Conservation (phyloP, 192 early-diverging fungal species). For the Backusella mclennaniae region DNA sequence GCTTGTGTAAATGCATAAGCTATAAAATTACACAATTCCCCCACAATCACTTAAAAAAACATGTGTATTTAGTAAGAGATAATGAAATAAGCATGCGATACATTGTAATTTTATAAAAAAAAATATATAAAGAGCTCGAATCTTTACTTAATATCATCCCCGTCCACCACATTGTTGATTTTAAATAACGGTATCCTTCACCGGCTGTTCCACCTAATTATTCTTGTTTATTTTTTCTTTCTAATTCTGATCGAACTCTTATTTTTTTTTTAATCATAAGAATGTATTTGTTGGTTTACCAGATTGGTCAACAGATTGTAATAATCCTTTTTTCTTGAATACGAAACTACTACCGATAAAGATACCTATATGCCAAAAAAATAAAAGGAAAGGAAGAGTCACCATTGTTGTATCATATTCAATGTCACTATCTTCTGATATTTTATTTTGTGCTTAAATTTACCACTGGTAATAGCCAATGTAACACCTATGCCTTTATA, state of each 20-base stretch:
- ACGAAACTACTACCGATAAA: conserved; percentile 94
- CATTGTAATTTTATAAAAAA: neutral
- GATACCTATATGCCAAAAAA: conserved; percentile 49
- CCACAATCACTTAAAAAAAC: conserved; percentile 73
- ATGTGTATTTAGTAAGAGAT: neutral
- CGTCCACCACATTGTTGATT: conserved; percentile 55
- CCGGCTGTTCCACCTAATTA: conserved; percentile 44
- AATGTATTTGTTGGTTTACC: conserved; percentile 23
- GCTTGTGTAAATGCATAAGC: conserved; percentile 97
- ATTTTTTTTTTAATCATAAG: neutral
- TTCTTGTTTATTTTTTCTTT: neutral
- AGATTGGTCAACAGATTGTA: conserved; percentile 66
- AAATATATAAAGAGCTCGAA: neutral
- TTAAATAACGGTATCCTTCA: conserved; percentile 53
- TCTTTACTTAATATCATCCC: conserved; percentile 56
- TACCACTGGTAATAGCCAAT: conserved; percentile 68
- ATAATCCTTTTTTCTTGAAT: conserved; percentile 91
- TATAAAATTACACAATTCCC: conserved; percentile 92
- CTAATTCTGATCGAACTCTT: neutral
- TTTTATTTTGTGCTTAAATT: conserved; percentile 3
- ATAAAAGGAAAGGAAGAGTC: neutral
- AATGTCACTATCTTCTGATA: neutral
- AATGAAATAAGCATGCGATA: neutral
- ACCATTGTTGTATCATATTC: neutral
- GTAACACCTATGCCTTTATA: conserved; percentile 78